Base-by-base conservation (phyloP, 345 rosid genomes). In the Populus tremula region DNA sequence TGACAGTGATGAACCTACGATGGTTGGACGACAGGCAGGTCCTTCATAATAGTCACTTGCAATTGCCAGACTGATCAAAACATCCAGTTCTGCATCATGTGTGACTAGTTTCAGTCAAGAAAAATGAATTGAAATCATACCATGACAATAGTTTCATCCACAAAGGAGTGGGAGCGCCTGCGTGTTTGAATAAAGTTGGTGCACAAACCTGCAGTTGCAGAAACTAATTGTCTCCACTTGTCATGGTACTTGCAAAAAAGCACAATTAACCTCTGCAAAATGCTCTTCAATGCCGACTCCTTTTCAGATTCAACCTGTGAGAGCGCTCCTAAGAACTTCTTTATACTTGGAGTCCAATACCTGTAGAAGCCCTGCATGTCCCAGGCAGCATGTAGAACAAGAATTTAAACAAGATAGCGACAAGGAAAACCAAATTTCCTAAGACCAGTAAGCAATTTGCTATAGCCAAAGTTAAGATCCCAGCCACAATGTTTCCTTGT, bases 21-120 rank as follows among this genome's bases (percentile, higher is more conserved):
- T 84, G 79, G 72, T 80, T 43, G 99, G 97, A 70, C 91, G 79
- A 69, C 99, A 96, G 38, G 91, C 82, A 43, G 87, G 91, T 80
- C 97, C 95, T 82, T 96, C 99, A 69, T 88, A 92, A 75, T 88
- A 93, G 73, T 96, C 98, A 78, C 91, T 87, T 56, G 99, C 95
- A 78, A 93, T 85, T 65, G 93, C 92, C 54, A 93, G 83, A 82
- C 95, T 92, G 87, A 92, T 91, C 84, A 96, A 83, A 82, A 89
- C 99, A 85, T 96, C 99, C 67, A 96, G 88, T 81, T 93, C 99
- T 93, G 93, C 85, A 87, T 83, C 65, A 77, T 27, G 61, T 11
- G 70, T 16, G 63, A 73, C 56, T 16, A 74, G 83, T 66, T 76
- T 86, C 75, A 85, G 81, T 29, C 31, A 39, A 69, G 69, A 25